phyloP scores from a whole-genome alignment of 257 asterid genomes.

The Solanum sejunctum region DNA sequence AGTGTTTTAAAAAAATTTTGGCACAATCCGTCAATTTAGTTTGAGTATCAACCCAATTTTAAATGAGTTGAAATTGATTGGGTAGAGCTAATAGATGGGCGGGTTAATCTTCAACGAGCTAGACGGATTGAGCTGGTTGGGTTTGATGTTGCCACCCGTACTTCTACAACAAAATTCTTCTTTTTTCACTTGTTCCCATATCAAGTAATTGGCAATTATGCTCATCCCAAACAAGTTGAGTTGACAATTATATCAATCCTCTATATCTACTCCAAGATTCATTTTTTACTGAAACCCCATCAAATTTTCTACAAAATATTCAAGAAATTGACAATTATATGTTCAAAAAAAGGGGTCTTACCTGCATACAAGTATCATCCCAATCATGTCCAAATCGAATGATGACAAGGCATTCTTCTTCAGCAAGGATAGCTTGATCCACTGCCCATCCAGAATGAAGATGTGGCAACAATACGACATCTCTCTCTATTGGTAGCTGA shows the following conservation, averaged over 20 bases:
- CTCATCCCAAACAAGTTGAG: not conserved
- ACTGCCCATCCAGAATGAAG: constrained; percentile 98
- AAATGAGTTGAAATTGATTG: too few relatives aligned
- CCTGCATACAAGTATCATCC: constrained; percentile 99
- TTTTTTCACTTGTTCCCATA: too few relatives aligned
- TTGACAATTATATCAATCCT: not conserved
- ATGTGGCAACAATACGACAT: constrained; percentile 91
- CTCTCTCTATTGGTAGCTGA: not conserved
- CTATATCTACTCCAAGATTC: not conserved
- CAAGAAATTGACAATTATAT: not conserved
- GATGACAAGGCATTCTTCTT: constrained; percentile 89
- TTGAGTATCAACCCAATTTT: too few relatives aligned
- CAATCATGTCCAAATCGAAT: constrained; percentile 94
- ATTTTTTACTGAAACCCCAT: not conserved
- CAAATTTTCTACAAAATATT: not conserved
- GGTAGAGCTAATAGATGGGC: too few relatives aligned
- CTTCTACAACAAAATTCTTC: too few relatives aligned
- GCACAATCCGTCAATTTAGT: too few relatives aligned
- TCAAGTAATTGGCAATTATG: not conserved
- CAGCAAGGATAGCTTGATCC: constrained; percentile 89
- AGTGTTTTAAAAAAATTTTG: too few relatives aligned
- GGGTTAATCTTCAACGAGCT: too few relatives aligned
- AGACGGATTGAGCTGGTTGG: too few relatives aligned
- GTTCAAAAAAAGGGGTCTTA: not conserved
- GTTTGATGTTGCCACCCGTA: too few relatives aligned